These are phyloP conservation scores for Suhomyces bolitotheri DNA, from an alignment of 1,139 yeast species.

Conservation along the genomic window DNA sequence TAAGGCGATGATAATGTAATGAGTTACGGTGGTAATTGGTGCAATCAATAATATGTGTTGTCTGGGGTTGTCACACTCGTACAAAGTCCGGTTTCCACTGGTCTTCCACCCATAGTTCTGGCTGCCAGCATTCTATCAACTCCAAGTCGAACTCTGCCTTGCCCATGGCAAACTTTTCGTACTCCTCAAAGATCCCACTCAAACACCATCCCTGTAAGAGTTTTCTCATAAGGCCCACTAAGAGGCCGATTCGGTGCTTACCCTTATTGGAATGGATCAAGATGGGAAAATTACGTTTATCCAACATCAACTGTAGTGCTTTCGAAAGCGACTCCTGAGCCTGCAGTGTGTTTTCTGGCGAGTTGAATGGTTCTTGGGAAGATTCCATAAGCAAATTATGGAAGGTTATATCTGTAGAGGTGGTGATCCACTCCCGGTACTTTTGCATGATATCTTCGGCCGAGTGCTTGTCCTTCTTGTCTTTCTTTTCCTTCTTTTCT, in stretches of 20 bases:
- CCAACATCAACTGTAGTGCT: constrained; percentile 65
- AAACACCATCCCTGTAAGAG: constrained; percentile 89
- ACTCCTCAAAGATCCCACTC: constrained; percentile 91
- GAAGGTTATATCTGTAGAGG: constrained; percentile 52
- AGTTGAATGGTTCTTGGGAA: constrained; percentile 74
- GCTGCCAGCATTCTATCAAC: constrained; percentile 51
- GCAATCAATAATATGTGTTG: too few species aligned
- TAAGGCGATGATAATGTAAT: too few species aligned
- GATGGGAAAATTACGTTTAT: constrained; percentile 78
- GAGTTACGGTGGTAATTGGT: too few species aligned
- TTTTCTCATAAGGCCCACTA: constrained; percentile 85
- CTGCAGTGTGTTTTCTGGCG: constrained; percentile 43
- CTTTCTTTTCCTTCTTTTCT: constrained; percentile 8
- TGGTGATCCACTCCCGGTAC: constrained; percentile 66
- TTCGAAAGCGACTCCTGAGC: constrained; percentile 52
- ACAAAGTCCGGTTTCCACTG: constrained; percentile 40
- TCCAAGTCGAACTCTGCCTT: constrained; percentile 91
- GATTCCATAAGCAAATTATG: constrained; percentile 66
- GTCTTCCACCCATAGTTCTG: constrained; percentile 39
- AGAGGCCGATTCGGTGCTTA: constrained; percentile 88
- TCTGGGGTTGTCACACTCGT: too few species aligned
- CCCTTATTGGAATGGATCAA: constrained; percentile 93
- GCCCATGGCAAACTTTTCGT: constrained; percentile 88
- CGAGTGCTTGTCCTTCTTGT: constrained; percentile 36
- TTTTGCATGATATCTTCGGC: constrained; percentile 40